These are phyloP conservation scores for Populus pruinosa DNA, from an alignment of 345 rosid species.

Conservation along the genomic window DNA sequence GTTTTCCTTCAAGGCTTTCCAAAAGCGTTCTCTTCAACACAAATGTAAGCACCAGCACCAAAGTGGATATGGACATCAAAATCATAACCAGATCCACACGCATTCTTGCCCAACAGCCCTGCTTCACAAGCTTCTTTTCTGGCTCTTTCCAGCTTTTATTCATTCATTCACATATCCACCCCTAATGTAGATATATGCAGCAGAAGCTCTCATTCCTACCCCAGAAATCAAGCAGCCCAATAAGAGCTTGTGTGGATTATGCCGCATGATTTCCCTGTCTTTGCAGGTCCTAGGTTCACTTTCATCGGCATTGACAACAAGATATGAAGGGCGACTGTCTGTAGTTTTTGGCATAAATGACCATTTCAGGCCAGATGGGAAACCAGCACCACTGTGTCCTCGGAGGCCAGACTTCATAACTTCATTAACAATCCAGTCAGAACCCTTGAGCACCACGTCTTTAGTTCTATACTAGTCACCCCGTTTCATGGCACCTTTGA, in stretches of 20 bases:
- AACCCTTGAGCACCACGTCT: constrained; percentile 91
- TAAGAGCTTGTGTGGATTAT: constrained; percentile 91
- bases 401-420: constrained; percentile 93
- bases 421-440: constrained; percentile 97
- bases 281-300: constrained; percentile 99
- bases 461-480: constrained; percentile 97
- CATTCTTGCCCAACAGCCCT: constrained; percentile 91
- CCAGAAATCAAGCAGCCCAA: constrained; percentile 99
- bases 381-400: constrained; percentile 99
- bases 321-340: constrained; percentile 96
- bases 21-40: constrained; percentile 98
- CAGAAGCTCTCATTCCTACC: constrained; percentile 96
- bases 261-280: constrained; percentile 97
- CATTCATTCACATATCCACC: constrained; percentile 97
- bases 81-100: constrained; percentile 97
- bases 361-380: constrained; percentile 97
- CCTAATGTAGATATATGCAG: constrained; percentile 93
- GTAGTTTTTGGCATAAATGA: constrained; percentile 98
- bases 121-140: constrained; percentile 89
- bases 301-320: constrained; percentile 98
- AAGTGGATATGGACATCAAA: constrained; percentile 94
- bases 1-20: constrained; percentile 97
- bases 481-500: constrained; percentile 92
- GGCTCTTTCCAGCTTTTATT: constrained; percentile 63
- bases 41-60: constrained; percentile 97